Evolutionary conservation across 768 basidiomycete genomes (phyloP).

Genomic region (Leccinum obscurum): DNA sequence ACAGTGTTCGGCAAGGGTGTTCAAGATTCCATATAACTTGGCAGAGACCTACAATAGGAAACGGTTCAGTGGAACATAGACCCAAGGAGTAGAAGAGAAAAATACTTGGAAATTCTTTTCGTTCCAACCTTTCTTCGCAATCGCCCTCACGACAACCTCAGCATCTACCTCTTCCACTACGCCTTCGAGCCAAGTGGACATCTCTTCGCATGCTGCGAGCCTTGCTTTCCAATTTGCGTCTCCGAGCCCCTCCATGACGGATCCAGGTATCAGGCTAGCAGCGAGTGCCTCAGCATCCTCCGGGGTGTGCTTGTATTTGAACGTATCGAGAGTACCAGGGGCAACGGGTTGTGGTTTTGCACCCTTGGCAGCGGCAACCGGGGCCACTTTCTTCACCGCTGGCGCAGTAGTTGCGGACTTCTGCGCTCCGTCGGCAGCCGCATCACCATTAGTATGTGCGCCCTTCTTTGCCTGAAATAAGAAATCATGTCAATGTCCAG

Average conservation of each 20-base stretch:
- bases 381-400: conserved; percentile 45
- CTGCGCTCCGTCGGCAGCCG: conserved; percentile 12
- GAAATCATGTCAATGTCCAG: conserved; percentile 4
- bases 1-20: conserved; percentile 69
- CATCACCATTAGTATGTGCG: conserved; percentile 35
- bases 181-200: conserved; percentile 79
- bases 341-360: conserved; percentile 52
- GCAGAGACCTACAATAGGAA: conserved; percentile 68
- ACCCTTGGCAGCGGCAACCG: conserved; percentile 40
- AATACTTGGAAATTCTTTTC: conserved; percentile 97
- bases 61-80: conserved; percentile 12
- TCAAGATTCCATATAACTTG: conserved; percentile 82
- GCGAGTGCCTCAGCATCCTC: conserved; percentile 91
- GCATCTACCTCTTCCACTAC: conserved; percentile 69
- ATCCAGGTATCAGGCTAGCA: conserved; percentile 66
- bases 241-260: conserved; percentile 69
- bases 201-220: conserved; percentile 82
- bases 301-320: conserved; percentile 88
- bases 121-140: conserved; percentile 94
- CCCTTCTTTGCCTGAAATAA: conserved; percentile 53
- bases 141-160: conserved; percentile 83
- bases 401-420: conserved; percentile 30
- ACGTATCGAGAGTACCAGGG: conserved; percentile 66
- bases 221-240: conserved; percentile 94
- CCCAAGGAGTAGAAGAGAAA: conserved; percentile 6